Conservation (phyloP, 225 moss, liverwort and hornwort genomes). For the Anthoceros angustus region DNA sequence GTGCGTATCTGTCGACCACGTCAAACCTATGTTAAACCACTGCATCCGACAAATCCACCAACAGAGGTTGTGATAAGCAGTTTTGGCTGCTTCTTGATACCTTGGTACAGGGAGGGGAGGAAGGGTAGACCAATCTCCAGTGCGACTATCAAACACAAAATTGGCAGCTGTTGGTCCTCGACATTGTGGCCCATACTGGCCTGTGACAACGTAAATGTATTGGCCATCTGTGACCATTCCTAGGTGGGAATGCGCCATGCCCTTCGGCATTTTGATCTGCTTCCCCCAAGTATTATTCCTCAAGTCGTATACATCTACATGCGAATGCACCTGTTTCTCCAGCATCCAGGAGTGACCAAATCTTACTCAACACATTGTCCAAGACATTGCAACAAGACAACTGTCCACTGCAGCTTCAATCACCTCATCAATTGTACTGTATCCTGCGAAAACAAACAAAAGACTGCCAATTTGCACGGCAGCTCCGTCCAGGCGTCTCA, state of each 20-base stretch:
- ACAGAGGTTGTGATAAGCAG: no score
- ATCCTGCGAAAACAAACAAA: slow-evolving; percentile 41
- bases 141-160: slow-evolving; percentile 32
- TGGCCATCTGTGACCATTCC: slow-evolving; percentile 37
- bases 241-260: slow-evolving; percentile 42
- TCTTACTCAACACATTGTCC: not conserved
- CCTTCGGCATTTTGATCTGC: slow-evolving; percentile 22
- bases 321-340: slow-evolving; percentile 27
- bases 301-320: slow-evolving; percentile 41
- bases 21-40: no score
- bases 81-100: slow-evolving; percentile 4
- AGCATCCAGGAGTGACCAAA: no score
- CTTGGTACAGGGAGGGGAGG: slow-evolving; percentile 31
- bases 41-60: no score
- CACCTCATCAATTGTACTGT: slow-evolving; percentile 36
- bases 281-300: slow-evolving; percentile 25
- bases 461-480: slow-evolving; percentile 32
- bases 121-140: slow-evolving; percentile 23
- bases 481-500: slow-evolving; percentile 40
- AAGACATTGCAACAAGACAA: not conserved
- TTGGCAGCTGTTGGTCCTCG: slow-evolving; percentile 19
- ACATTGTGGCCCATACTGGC: slow-evolving; percentile 35
- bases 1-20: slow-evolving; percentile 23
- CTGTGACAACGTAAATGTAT: slow-evolving; percentile 30
- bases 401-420: slow-evolving; percentile 4